Base-by-base conservation (phyloP, 1,139 yeast genomes). In the Hyphopichia pseudoburtonii region DNA sequence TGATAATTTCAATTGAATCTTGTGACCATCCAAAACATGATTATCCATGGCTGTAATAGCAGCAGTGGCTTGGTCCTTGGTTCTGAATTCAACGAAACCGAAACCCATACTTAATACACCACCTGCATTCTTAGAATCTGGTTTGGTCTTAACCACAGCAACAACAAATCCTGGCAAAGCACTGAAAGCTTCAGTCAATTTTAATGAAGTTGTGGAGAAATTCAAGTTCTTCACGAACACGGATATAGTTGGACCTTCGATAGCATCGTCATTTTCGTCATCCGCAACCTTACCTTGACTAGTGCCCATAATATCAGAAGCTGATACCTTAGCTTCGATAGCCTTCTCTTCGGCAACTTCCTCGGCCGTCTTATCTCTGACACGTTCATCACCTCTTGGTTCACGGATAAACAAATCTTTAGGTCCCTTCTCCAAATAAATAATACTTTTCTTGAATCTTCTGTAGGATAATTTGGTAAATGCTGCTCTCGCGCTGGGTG, bases 381-480 rank as follows among this genome's bases (percentile, higher is more conserved):
- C 48, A 5, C 45, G 50, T 39, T 73, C 82, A 7, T 59, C 64
- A 5, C 49, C 48, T 1, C 60, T 54, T 17, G 87, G 80, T 32
- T 75, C 83, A 43, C 80, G 73, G 1, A 76, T 76, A 60, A 92
- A 87, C 43, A 92, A 70, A 41, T 80, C 87, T 54, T 78, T 79
- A 15, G 98, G 98, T 0, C 97, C 99, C 63, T 90, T 90, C 57
- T 92, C 98, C 46, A 92, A 69, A 57, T 92, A 94, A 32, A 92
- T 60, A 42, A 92, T 86, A 34, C 92, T 80, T 50, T 86, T 86
- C 46, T 90, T 90, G 55, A 90, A 80, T 53, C 96, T 75, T 56
- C 92, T 81, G 58, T 83, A 92, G 22, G 97, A 87, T 38, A 92
- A 67, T 53, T 87, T 88, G 17, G 87, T 73, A 56, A 94, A 92